Base-by-base conservation (phyloP, 78 protist species). In the Monosiga brevicollis region DNA sequence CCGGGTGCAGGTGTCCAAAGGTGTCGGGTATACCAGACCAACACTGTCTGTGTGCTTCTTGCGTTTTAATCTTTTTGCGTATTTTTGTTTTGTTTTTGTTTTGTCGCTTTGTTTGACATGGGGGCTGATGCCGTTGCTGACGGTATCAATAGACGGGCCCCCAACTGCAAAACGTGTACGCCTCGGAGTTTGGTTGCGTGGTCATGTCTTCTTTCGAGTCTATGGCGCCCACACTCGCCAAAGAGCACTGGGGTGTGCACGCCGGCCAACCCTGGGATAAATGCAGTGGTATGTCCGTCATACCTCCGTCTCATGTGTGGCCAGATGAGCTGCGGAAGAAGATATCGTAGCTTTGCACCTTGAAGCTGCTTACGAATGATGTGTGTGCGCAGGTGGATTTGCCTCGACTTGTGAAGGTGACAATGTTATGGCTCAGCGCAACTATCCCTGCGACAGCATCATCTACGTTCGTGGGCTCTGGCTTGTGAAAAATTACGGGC, bases 391-490 rank as follows among this genome's bases (percentile, higher is more conserved):
- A 49, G 62, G 62, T 15, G 62, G 62, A 15, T 49, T 49, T 15
- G 15, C 29, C 62, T 15, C 62, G 29, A 15, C 15, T 6, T 49
- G 62, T 15, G 29, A 49, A 6, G 62, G 62, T 15, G 62, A 49
- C 62, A 49, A 49, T 49, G 70, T 34, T 26, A 74, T 87, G 83
- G 82, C 70, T 35, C 40, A 77, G 73, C 49, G 87, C 39, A 83
- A 87, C 86, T 87, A 84, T 76, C 76, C 76, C n/a, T 83, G 86
- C 35, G 90, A 87, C 84, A 41, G 1, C 36, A 2, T 83, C 38
- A 72, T 87, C 41, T 2, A 22, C 37, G 35, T 26, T n/a, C n/a
- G n/a, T 55, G 71, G 71, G 22, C 11, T 55, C 71, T 55, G 22
- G n/a, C 22, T 55, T 55, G 71, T 11, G n/a, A 55, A 55, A 55